Percentiles rank a stretch among this genome's conserved stretches.
Conservation (phyloP, 2,329 filamentous ascomycete species). For the Calonectria pseudoturangicola region DNA sequence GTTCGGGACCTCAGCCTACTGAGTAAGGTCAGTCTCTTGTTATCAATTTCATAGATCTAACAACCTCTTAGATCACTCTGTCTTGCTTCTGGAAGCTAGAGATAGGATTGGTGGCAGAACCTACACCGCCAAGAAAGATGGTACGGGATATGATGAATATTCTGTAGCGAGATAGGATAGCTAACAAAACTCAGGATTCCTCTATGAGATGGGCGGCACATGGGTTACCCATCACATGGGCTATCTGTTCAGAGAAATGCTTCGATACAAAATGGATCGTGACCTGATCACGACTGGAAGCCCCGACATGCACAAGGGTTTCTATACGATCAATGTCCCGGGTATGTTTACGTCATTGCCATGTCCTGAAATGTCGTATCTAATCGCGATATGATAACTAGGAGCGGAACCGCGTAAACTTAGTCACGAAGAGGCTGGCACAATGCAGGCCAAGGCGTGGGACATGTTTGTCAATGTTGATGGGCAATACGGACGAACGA, state of each 20-base stretch:
- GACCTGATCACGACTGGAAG: constrained; percentile 43
- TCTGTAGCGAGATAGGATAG: neutral
- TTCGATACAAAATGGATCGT: constrained; percentile 61
- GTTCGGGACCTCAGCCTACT: constrained; percentile 42
- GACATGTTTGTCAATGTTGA: constrained; percentile 55
- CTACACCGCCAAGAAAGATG: constrained; percentile 58
- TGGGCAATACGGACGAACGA: constrained; percentile 49
- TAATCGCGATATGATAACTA: neutral
- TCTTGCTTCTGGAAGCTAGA: constrained; percentile 61
- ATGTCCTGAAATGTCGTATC: neutral
- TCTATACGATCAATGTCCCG: constrained; percentile 45
- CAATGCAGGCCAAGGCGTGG: constrained; percentile 50
- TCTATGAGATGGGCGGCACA: constrained; percentile 65
- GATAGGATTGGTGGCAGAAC: constrained; percentile 60
- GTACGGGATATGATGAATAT: constrained; percentile 47
- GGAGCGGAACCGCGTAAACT: constrained; percentile 46
- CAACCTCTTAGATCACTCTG: constrained; percentile 33
- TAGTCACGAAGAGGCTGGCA: constrained; percentile 53
- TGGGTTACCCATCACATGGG: constrained; percentile 63
- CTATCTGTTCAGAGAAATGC: constrained; percentile 65
- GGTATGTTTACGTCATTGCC: constrained; percentile 11
- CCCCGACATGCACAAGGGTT: constrained; percentile 39
- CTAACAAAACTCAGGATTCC: constrained; percentile 51
- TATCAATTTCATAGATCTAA: neutral
- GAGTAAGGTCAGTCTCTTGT: constrained; percentile 13